Evolutionary conservation across 208 protist genomes (phyloP).

Genomic region (Angomonas deanei): DNA sequence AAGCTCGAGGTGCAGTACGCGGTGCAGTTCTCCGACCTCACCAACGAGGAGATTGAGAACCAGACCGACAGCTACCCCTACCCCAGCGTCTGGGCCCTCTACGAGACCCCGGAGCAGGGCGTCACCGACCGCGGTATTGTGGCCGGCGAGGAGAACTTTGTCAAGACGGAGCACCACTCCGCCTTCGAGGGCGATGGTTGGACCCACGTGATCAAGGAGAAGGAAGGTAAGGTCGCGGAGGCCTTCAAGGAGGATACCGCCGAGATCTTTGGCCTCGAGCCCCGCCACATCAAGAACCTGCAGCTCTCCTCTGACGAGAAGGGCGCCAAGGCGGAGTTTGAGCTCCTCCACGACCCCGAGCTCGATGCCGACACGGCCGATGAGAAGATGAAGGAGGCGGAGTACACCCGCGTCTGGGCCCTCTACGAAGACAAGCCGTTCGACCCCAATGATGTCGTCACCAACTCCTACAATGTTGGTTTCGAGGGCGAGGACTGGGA

Average conservation of each 20-base stretch:
- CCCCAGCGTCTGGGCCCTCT: slow-evolving; percentile 27
- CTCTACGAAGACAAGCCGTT: slow-evolving; percentile 18
- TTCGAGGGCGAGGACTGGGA: slow-evolving; percentile 51
- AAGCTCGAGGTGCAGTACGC: slow-evolving; percentile 14
- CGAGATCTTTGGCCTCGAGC: slow-evolving; percentile 12
- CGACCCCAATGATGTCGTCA: slow-evolving; percentile 15
- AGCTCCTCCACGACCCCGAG: slow-evolving; percentile 19
- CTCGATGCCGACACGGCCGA: slow-evolving; percentile 9
- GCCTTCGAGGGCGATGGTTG: slow-evolving; percentile 52
- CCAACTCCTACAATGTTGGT: slow-evolving; percentile 24
- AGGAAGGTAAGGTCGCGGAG: slow-evolving; percentile 14
- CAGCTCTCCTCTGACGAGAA: slow-evolving; percentile 14
- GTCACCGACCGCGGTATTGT: not conserved
- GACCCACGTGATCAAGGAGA: slow-evolving; percentile 27
- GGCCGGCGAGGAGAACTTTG: slow-evolving; percentile 5
- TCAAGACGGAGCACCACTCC: slow-evolving; percentile 18
- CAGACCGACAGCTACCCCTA: slow-evolving; percentile 19
- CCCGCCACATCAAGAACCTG: slow-evolving; percentile 24
- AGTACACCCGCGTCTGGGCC: slow-evolving; percentile 15
- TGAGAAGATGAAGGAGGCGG: slow-evolving; percentile 26
- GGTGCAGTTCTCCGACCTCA: slow-evolving; percentile 13
- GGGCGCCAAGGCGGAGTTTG: slow-evolving; percentile 14
- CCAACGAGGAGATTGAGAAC: slow-evolving; percentile 20
- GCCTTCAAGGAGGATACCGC: slow-evolving; percentile 28
- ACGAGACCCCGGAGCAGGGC: slow-evolving; percentile 14